Evolutionary conservation across 2,329 filamentous ascomycete species (phyloP), one percentile per base, ranked within the genome.

Genomic region (Venturia nashicola): DNA sequence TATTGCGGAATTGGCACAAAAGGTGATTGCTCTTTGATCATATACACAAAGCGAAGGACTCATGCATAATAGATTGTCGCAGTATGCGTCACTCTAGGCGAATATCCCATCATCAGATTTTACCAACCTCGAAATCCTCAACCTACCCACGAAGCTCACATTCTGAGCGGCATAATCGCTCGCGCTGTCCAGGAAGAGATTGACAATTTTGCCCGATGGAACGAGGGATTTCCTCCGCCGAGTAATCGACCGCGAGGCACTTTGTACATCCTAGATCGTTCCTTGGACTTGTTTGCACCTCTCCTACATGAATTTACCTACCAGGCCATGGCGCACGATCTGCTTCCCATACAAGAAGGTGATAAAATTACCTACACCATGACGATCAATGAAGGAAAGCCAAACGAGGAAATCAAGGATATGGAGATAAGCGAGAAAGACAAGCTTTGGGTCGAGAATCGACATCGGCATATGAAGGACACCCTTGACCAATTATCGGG

Each of bases 381-480:
- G 62, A 79, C 83, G 1, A 80, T 94, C 67, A 94, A 96, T 68
- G 85, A 91, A 69, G 90, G 88, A 11, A 80, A 83, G 3, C 76
- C 79, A 0, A 84, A 87, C 51, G 83, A 87, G 36, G 85, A 95
- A 73, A 84, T 89, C 66, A 96, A 95, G 73, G 92, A 97, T 55
- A 89, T 96, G 82, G 91, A 96, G 70, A 88, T 99, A 60, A 82
- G 82, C 40, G 94, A 99, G 68, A 89, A 90, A 70, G 94, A 99
- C 77, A 89, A 87, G 72, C 89, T 99, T 59, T 99, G 94, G 94
- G 87, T 96, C 32, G 90, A 94, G 66, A 96, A 96, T 72, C 84
- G 94, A 63, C 94, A 99, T 76, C 83, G 86, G 62, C 94, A 99
- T 76, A 99, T 99, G 94, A 96, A 96, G 74, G 92, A 97, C 73